These are phyloP conservation scores for Bjerkandera adusta DNA, from an alignment of 1,284 basidiomycete genomes.

Conservation along the genomic window DNA sequence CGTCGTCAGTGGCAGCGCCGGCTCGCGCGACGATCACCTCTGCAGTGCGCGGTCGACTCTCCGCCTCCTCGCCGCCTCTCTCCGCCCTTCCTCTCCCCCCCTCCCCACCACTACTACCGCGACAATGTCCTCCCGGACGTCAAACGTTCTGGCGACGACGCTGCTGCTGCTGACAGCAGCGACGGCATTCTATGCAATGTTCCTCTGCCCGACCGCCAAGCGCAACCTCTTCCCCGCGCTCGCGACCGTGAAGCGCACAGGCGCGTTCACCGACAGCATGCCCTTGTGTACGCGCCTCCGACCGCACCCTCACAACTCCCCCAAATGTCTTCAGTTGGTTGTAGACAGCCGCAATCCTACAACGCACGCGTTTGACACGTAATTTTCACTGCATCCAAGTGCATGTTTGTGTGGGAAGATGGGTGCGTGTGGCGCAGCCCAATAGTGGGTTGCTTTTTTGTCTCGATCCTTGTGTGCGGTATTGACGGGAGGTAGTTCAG, in stretches of 20 bases:
- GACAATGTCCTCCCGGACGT: no score
- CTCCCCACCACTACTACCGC: no score
- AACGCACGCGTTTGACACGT: conserved; percentile 1
- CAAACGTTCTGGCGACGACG: neutral
- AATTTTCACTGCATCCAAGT: conserved; percentile 4
- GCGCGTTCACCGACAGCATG: neutral
- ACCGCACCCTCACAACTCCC: conserved; percentile 1
- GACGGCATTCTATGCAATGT: neutral
- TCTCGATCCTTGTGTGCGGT: neutral
- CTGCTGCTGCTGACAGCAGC: neutral
- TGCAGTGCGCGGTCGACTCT: no score
- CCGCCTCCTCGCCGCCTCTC: no score
- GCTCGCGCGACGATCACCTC: no score
- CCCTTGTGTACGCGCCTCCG: neutral
- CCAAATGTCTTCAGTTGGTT: conserved; percentile 1
- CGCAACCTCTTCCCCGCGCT: neutral
- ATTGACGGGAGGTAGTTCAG: neutral
- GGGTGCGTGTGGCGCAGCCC: neutral
- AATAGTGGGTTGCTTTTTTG: neutral
- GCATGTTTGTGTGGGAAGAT: conserved; percentile 6
- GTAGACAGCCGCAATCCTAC: neutral
- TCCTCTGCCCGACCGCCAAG: neutral
- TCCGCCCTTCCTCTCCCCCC: no score
- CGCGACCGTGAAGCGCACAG: neutral
- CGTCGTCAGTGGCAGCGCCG: no score